Base-by-base conservation (phyloP, 2,329 filamentous ascomycete species). In the Ophidiomyces ophidiicola region DNA sequence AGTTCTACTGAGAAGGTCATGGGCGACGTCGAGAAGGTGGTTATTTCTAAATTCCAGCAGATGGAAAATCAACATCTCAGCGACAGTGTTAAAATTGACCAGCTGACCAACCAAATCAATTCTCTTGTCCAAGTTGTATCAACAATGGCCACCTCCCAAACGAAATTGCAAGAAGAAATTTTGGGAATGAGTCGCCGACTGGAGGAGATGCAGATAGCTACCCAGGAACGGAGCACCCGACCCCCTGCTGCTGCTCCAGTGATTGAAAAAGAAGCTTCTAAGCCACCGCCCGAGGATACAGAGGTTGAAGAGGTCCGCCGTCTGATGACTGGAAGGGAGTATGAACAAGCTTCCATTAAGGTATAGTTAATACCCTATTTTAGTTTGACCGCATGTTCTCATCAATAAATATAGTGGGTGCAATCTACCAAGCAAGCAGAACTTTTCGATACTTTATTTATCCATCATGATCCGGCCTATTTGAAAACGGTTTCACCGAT, bases 1-100 rank as follows among this genome's bases (percentile, higher is more conserved):
- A 72, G 78, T 47, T 71, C 78, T 14, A 75, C 80, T 7, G 75
- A 84, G 50, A 78, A 77, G 47, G 68, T 83, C 35, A 70, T 76
- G 6, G 67, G 68, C 15, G 79, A 86, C 39, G 68, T 87, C 34
- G 79, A 90, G 53, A 71, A 74, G 34, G 66, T 69, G 42, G 62
- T 75, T 34, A 58, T 59, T 18, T 61, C 66, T 24, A 69, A 74
- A 50, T 55, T 74, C 42, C 67, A 62, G 38, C 63, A 70, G 38
- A 63, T 65, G 15, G 70, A 76, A 42, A 43, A 54, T 2, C 68
- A 71, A 50, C 71, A 68, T 40, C 64, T 64, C 34, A 60, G 66
- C 31, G 73, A 78, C 47, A 62, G 64, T 25, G 54, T 70, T 25
- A 80, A 78, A 54, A 68, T 82, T 23, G 64, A 69, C 35, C 76